Evolutionary conservation across 805 yeast genomes (phyloP), one percentile per base, ranked within the genome.

Genomic region (Metschnikowia sp.): DNA sequence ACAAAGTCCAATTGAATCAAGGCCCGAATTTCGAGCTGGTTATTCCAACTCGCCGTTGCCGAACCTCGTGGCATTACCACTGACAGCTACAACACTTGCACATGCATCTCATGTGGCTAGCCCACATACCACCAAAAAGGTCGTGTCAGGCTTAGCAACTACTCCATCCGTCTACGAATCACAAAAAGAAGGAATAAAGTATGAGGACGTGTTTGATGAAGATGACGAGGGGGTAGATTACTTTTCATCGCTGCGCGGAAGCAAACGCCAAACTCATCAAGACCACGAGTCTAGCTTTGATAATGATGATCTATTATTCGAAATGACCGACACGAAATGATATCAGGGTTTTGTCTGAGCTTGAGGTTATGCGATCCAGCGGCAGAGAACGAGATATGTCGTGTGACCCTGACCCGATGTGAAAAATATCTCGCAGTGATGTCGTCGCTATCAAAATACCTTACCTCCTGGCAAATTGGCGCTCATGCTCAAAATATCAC

Each of bases 151-250:
- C 1, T 57, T 68, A 15, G 62, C 74, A 5, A 69, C 75, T 1
- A 63, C 68, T 1, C 73, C 74, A 0, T 68, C 74, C 8, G 58
- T 61, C 1, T 61, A 57, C 49, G 51, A 42, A 4, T 39, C 57
- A n/a, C 48, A 49, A 19, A 58, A 62, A 42, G 43, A 52, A 39
- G 54, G 57, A 3, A 62, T 65, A 18, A 59, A 61, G 31, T 72
- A 72, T 55, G 74, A 64, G 33, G 64, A 67, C 52, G 76, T 72
- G 19, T 72, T 72, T 57, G 77, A 70, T 18, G 76, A 71, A 45
- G 75, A 69, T 36, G 80, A 76, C 34, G 84, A 80, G 28, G 53
- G 52, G 10, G 22, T 40, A 10, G 52, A 55, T 22, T 55, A 49
- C 32, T 51, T 40, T 18, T 32, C 43, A 22, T 29, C 44, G 26